A percentile compares a stretch with the other conserved stretches of the same genome.
Conservation (phyloP, 2,329 filamentous ascomycete genomes). For the Penicillium sp. region DNA sequence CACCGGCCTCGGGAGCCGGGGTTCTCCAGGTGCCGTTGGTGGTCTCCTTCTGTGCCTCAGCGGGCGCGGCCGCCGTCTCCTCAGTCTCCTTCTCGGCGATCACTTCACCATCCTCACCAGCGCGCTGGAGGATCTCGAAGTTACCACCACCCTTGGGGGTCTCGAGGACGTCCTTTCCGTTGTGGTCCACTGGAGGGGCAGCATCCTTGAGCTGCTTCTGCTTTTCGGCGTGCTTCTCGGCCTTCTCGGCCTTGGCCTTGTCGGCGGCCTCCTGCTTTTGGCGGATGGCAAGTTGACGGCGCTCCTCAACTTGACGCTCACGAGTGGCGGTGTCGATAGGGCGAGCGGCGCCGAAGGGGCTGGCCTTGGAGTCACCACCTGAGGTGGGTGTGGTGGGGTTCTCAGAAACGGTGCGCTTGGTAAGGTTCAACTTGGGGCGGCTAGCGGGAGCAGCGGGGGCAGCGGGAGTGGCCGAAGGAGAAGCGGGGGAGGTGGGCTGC, state of each 20-base stretch:
- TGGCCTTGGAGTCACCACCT: conserved; percentile 72
- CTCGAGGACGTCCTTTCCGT: conserved; percentile 43
- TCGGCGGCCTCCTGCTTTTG: conserved; percentile 88
- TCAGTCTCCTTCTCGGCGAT: conserved; percentile 54
- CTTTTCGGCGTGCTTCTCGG: conserved; percentile 65
- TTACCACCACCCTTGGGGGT: conserved; percentile 49
- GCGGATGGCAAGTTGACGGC: conserved; percentile 69
- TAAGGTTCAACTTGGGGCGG: conserved; percentile 82
- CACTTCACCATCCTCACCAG: conserved; percentile 50
- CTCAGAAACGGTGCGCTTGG: conserved; percentile 89
- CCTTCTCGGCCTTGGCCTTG: conserved; percentile 73
- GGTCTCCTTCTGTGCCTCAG: conserved; percentile 57
- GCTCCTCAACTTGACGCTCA: conserved; percentile 89
- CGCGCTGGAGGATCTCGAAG: conserved; percentile 58
- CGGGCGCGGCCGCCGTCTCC: conserved; percentile 47
- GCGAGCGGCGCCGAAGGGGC: conserved; percentile 87
- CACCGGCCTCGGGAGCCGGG: conserved; percentile 28
- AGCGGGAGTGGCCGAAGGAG: conserved; percentile 68
- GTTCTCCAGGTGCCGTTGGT: conserved; percentile 47
- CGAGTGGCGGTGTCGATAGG: conserved; percentile 91
- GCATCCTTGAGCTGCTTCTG: conserved; percentile 45
- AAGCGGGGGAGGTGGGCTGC: conserved; percentile 72
- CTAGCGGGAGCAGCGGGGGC: conserved; percentile 59
- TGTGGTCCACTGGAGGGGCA: conserved; percentile 37
- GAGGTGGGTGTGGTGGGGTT: conserved; percentile 53